Conservation (phyloP, 768 basidiomycete species). For the Termitomyces sp. region DNA sequence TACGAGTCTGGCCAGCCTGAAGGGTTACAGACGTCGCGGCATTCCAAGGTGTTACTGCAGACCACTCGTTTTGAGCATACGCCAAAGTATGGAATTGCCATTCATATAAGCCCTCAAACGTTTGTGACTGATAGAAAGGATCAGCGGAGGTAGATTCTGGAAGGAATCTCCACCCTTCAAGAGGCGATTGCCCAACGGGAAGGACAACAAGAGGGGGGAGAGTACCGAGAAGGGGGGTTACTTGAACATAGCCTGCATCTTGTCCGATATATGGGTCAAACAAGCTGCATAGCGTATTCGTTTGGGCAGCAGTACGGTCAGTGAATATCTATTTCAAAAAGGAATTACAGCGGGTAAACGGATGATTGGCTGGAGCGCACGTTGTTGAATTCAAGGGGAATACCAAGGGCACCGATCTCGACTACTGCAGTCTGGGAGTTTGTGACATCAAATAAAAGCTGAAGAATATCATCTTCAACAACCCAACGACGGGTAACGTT, state of each 20-base stretch:
- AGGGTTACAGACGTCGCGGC: slow-evolving; percentile 42
- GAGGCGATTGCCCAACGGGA: slow-evolving; percentile 40
- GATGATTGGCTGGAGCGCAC: slow-evolving; percentile 21
- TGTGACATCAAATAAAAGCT: slow-evolving; percentile 45
- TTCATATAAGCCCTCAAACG: slow-evolving; percentile 54
- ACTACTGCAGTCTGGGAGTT: slow-evolving; percentile 42
- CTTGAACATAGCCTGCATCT: slow-evolving; percentile 47
- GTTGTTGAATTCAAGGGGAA: slow-evolving; percentile 52
- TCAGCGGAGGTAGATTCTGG: slow-evolving; percentile 39
- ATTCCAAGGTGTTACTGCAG: slow-evolving; percentile 47
- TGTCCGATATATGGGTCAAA: slow-evolving; percentile 56
- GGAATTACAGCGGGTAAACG: not conserved
- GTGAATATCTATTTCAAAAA: slow-evolving; percentile 43
- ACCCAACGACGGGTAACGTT: slow-evolving; percentile 51
- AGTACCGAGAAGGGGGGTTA: slow-evolving; percentile 49
- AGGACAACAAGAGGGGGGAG: slow-evolving; percentile 45
- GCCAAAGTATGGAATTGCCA: slow-evolving; percentile 57
- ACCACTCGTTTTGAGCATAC: slow-evolving; percentile 53
- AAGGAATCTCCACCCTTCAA: slow-evolving; percentile 57
- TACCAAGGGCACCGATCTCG: slow-evolving; percentile 49
- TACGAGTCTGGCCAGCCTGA: slow-evolving; percentile 40
- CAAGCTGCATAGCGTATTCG: slow-evolving; percentile 46
- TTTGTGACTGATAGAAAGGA: slow-evolving; percentile 53
- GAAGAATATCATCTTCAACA: slow-evolving; percentile 31
- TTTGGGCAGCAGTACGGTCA: slow-evolving; percentile 42